A percentile compares a stretch with the other conserved stretches of the same genome.
These are phyloP conservation scores for Metarhizium sp. DNA, from an alignment of 2,329 filamentous ascomycete genomes.

Conservation along the genomic window DNA sequence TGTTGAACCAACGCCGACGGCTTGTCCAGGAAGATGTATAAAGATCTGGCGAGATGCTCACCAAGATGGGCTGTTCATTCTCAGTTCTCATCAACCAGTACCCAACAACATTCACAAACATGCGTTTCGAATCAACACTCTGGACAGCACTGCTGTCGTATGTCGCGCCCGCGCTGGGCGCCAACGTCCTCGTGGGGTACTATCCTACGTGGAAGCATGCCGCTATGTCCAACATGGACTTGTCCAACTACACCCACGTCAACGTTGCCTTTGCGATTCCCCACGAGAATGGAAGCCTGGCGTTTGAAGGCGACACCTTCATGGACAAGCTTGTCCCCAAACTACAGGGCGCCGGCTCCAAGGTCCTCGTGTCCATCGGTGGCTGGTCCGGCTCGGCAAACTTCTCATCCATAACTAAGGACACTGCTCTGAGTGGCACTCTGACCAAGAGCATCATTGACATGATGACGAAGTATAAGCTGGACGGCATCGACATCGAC, in stretches of 20 bases:
- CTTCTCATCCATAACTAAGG: conserved; percentile 4
- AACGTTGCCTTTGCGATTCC: conserved; percentile 9
- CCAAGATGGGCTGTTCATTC: too few relatives aligned
- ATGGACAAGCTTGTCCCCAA: background rate
- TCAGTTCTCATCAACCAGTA: too few relatives aligned
- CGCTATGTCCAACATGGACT: background rate
- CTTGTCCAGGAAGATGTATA: too few relatives aligned
- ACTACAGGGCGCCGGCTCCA: conserved; percentile 2
- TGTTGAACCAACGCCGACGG: too few relatives aligned
- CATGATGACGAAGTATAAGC: background rate
- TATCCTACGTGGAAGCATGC: conserved; percentile 3
- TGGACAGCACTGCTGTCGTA: background rate
- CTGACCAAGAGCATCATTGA: conserved; percentile 1
- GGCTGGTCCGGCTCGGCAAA: conserved; percentile 5
- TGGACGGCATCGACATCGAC: conserved; percentile 3
- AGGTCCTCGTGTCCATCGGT: conserved; percentile 7
- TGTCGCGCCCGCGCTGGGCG: background rate
- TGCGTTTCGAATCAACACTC: background rate
- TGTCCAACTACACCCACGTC: conserved; percentile 7
- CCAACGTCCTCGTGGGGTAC: conserved; percentile 3
- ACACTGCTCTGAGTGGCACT: background rate
- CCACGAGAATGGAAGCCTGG: background rate
- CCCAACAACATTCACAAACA: background rate
- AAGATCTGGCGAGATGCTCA: too few relatives aligned
- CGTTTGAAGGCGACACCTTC: conserved; percentile 1